Percentiles rank a stretch among this genome's conserved stretches.
Conservation (phyloP, 805 yeast species). For the Isabelozyma pseudorhagii region DNA sequence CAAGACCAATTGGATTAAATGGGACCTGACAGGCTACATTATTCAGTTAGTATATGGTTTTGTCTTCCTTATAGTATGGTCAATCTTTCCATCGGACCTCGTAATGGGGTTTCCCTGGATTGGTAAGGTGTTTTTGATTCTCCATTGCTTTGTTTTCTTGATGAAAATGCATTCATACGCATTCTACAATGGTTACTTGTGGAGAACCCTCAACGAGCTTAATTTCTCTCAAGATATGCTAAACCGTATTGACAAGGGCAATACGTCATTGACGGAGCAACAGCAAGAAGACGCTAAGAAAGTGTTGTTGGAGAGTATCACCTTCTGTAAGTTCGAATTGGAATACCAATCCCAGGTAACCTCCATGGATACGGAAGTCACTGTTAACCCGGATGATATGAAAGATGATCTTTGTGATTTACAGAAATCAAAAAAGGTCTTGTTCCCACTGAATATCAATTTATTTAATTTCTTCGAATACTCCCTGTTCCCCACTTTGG, state of each 20-base stretch:
- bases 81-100: slow-evolving; percentile 49
- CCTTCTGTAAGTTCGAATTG: slow-evolving; percentile 73
- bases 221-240: slow-evolving; percentile 44
- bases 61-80: slow-evolving; percentile 48
- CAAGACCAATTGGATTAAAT: slow-evolving; percentile 42
- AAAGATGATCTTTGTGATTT: slow-evolving; percentile 5
- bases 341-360: slow-evolving; percentile 47
- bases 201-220: slow-evolving; percentile 59
- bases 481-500: slow-evolving; percentile 86
- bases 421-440: slow-evolving; percentile 8
- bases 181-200: slow-evolving; percentile 86
- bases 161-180: slow-evolving; percentile 97
- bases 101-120: slow-evolving; percentile 76
- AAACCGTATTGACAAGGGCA: slow-evolving; percentile 30
- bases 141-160: slow-evolving; percentile 80
- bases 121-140: slow-evolving; percentile 75
- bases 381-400: slow-evolving; percentile 7
- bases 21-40: slow-evolving; percentile 66
- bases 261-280: slow-evolving; percentile 15
- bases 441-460: slow-evolving; percentile 74
- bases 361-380: slow-evolving; percentile 6
- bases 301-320: slow-evolving; percentile 46
- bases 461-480: slow-evolving; percentile 65
- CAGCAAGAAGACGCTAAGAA: slow-evolving; percentile 8
- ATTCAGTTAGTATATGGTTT: slow-evolving; percentile 58